phyloP scores from a whole-genome alignment of 202 grass and related monocot genomes.

The Carex arenaria region DNA sequence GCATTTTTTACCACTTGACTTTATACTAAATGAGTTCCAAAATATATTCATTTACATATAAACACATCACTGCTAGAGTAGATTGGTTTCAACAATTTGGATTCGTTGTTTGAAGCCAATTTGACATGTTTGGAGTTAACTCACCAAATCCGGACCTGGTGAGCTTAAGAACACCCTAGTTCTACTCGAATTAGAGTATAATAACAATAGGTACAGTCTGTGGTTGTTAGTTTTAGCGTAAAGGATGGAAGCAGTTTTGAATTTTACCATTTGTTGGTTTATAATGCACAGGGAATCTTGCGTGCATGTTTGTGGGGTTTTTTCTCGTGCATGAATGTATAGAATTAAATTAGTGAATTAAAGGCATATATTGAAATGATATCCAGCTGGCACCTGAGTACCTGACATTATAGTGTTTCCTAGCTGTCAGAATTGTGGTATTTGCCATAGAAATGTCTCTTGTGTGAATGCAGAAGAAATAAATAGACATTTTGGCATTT shows the following conservation, averaged over 20 bases:
- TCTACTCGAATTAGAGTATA: not conserved
- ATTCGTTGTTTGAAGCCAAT: too few relatives aligned
- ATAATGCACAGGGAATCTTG: not conserved
- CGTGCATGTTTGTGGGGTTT: not conserved
- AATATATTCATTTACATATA: too few relatives aligned
- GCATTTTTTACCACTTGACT: too few relatives aligned
- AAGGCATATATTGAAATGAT: not conserved
- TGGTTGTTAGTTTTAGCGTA: not conserved
- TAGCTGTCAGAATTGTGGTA: slow-evolving; percentile 4
- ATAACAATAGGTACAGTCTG: not conserved
- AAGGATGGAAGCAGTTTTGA: not conserved
- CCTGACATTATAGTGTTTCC: slow-evolving; percentile 21
- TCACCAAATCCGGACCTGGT: too few relatives aligned
- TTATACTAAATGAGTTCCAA: too few relatives aligned
- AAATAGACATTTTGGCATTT: not conserved
- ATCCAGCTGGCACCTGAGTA: not conserved
- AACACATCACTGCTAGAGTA: too few relatives aligned
- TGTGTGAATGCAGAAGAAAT: not conserved
- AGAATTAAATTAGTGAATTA: not conserved
- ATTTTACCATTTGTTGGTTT: not conserved
- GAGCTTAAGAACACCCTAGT: too few relatives aligned
- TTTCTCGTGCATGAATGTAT: not conserved
- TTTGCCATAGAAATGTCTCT: not conserved
- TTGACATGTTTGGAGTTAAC: too few relatives aligned
- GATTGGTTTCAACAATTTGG: too few relatives aligned